Evolutionary conservation across 345 rosid genomes (phyloP).

Genomic region (Bruguiera gymnorhiza): DNA sequence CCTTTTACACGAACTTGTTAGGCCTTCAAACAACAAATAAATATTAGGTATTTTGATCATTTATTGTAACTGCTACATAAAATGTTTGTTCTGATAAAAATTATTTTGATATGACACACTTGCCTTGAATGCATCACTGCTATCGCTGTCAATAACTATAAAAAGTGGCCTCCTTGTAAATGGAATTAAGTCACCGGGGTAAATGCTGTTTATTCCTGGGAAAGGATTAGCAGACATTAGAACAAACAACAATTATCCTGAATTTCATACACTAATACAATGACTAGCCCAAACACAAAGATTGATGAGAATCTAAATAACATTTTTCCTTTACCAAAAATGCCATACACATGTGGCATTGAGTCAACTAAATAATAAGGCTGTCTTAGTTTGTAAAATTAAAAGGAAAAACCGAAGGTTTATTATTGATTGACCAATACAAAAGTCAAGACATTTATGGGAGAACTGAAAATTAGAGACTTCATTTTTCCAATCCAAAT

Average conservation of each 20-base stretch:
- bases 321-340: too few species aligned
- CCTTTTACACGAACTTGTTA: too few species aligned
- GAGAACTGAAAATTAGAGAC: background rate
- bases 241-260: background rate
- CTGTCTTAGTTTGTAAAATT: background rate
- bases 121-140: conserved; percentile 68
- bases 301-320: too few species aligned
- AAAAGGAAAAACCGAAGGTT: background rate
- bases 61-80: background rate
- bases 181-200: conserved; percentile 83
- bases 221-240: conserved; percentile 21
- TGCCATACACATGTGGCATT: too few species aligned
- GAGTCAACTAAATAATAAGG: background rate
- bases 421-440: background rate
- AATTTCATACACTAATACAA: conserved; percentile 1
- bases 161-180: conserved; percentile 89
- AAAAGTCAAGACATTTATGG: background rate
- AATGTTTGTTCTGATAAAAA: conserved; percentile 12
- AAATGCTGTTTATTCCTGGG: conserved; percentile 74
- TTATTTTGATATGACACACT: conserved; percentile 21
- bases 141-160: conserved; percentile 74
- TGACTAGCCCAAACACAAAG: background rate
- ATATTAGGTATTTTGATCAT: too few species aligned
- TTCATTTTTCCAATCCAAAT: background rate
- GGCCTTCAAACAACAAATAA: too few species aligned